A percentile compares a stretch with the other conserved stretches of the same genome.
These are phyloP conservation scores for Amanita inopinata DNA, from an alignment of 768 basidiomycete species.

Conservation along the genomic window DNA sequence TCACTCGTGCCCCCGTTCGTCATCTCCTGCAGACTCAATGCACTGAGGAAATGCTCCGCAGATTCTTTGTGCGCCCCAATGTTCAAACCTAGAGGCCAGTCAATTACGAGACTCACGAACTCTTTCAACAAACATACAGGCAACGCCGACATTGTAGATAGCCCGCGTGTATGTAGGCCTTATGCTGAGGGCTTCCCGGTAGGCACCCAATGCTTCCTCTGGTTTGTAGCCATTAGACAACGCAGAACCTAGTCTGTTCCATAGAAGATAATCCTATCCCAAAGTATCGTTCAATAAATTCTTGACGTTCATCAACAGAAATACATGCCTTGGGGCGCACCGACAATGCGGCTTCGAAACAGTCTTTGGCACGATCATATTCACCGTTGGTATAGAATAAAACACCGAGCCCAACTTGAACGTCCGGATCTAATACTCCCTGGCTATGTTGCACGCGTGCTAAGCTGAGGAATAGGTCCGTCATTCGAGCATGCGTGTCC, in stretches of 20 bases:
- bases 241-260: slow-evolving; percentile 93
- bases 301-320: not conserved
- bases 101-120: too few relatives aligned
- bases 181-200: slow-evolving; percentile 81
- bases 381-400: slow-evolving; percentile 84
- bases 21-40: slow-evolving; percentile 68
- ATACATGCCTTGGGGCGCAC: slow-evolving; percentile 51
- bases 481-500: slow-evolving; percentile 73
- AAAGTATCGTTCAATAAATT: slow-evolving; percentile 14
- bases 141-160: slow-evolving; percentile 96
- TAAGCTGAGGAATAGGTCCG: slow-evolving; percentile 72
- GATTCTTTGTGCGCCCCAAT: slow-evolving; percentile 94
- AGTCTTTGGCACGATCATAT: slow-evolving; percentile 87
- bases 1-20: slow-evolving; percentile 64
- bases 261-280: slow-evolving; percentile 75
- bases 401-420: slow-evolving; percentile 89
- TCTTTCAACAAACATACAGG: slow-evolving; percentile 79
- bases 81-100: slow-evolving; percentile 96
- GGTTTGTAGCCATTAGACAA: slow-evolving; percentile 92
- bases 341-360: slow-evolving; percentile 82
- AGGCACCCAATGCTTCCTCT: slow-evolving; percentile 86
- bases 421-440: slow-evolving; percentile 73
- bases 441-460: slow-evolving; percentile 76
- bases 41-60: slow-evolving; percentile 89
- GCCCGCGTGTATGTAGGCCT: slow-evolving; percentile 95